phyloP scores from a whole-genome alignment of 2,329 filamentous ascomycete genomes.

The Epichloe baconii region DNA sequence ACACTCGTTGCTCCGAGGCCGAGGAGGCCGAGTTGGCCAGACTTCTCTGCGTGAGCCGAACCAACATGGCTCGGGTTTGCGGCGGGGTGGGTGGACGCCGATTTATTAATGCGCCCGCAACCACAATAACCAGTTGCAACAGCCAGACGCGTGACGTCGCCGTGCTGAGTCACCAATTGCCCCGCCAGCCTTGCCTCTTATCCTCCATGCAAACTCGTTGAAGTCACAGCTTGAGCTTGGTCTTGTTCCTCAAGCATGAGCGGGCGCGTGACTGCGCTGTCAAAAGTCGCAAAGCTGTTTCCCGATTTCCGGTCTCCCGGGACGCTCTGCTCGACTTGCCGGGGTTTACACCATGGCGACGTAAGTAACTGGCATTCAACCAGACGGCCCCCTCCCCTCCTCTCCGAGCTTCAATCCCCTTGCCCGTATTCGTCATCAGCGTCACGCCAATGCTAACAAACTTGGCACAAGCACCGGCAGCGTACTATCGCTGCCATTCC shows the following conservation, averaged over 20 bases:
- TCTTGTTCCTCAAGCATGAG: neutral
- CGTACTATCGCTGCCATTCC: conserved; percentile 74
- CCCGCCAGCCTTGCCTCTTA: neutral
- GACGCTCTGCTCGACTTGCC: neutral
- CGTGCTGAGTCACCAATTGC: neutral
- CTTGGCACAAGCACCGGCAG: conserved; percentile 28
- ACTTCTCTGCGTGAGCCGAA: too few species aligned
- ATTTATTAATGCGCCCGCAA: too few species aligned
- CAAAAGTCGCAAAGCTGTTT: neutral
- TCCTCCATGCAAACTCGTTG: neutral
- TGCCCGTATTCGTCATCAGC: neutral
- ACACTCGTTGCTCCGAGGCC: too few species aligned
- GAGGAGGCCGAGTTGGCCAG: too few species aligned
- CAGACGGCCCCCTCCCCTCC: neutral
- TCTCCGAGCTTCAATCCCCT: neutral
- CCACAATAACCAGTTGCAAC: neutral
- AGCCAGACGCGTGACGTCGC: neutral
- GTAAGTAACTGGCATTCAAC: neutral
- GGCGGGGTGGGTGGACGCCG: too few species aligned
- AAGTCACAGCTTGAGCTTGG: too few species aligned
- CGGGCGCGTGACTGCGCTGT: neutral
- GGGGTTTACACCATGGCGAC: conserved; percentile 1
- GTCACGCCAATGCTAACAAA: neutral
- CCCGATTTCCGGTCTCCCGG: neutral
- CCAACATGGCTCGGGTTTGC: too few species aligned